phyloP scores from a whole-genome alignment of 1,139 yeast genomes.

The Magnusiomyces fungicola region DNA sequence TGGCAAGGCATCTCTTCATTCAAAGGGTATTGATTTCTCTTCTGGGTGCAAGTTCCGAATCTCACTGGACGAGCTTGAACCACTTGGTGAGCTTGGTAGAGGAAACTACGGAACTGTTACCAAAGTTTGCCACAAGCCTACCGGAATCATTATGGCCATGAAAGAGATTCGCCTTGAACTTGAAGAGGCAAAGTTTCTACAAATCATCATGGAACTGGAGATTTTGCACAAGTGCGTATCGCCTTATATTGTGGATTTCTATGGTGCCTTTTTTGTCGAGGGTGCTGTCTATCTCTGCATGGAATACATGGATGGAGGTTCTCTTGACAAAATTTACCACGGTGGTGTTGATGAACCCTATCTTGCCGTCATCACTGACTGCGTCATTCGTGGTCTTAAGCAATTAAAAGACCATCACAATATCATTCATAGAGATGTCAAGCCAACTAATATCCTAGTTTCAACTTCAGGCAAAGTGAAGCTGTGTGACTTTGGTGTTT shows the following conservation, averaged over 20 bases:
- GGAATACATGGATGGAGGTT: slow-evolving; percentile 98
- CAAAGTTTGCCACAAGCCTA: slow-evolving; percentile 90
- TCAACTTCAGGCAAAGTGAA: slow-evolving; percentile 76
- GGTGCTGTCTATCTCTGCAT: slow-evolving; percentile 98
- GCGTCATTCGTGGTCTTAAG: slow-evolving; percentile 75
- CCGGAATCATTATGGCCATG: slow-evolving; percentile 92
- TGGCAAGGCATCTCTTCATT: slow-evolving; percentile 87
- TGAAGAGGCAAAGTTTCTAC: slow-evolving; percentile 86
- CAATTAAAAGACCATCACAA: slow-evolving; percentile 83
- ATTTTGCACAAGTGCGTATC: slow-evolving; percentile 85
- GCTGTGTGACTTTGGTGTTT: slow-evolving; percentile 93
- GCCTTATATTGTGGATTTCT: slow-evolving; percentile 88
- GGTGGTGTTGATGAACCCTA: slow-evolving; percentile 78
- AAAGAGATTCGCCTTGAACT: slow-evolving; percentile 88
- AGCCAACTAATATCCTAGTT: slow-evolving; percentile 89
- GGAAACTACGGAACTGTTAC: slow-evolving; percentile 96
- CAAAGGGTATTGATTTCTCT: slow-evolving; percentile 85
- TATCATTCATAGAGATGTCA: slow-evolving; percentile 93
- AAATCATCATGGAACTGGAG: slow-evolving; percentile 92
- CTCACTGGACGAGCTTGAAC: slow-evolving; percentile 76
- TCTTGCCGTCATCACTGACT: slow-evolving; percentile 72
- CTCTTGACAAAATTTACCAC: slow-evolving; percentile 75
- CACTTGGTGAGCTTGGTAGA: slow-evolving; percentile 81
- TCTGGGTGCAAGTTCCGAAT: slow-evolving; percentile 84
- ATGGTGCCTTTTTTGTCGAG: slow-evolving; percentile 94